These are phyloP conservation scores for Irpex sp. DNA, from an alignment of 1,284 basidiomycete species.

Conservation along the genomic window DNA sequence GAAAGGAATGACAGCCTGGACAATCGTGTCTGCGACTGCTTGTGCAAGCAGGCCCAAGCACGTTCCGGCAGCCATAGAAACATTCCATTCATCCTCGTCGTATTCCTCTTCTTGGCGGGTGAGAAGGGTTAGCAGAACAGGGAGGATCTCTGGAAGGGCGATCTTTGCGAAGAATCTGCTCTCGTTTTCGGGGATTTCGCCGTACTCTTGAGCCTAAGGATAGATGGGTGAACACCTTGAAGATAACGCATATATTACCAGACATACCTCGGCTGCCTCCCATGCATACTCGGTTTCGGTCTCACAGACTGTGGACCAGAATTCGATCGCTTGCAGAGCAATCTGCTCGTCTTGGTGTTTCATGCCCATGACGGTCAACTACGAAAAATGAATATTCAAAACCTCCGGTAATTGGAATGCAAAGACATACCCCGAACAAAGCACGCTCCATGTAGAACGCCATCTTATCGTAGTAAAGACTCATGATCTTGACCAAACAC, in stretches of 20 bases:
- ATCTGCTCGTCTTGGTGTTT: constrained; percentile 90
- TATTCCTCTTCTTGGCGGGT: constrained; percentile 96
- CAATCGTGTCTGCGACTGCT: constrained; percentile 89
- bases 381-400: constrained; percentile 20
- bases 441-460: constrained; percentile 99
- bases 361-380: constrained; percentile 99
- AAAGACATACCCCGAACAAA: constrained; percentile 81
- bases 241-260: background rate
- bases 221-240: constrained; percentile 8
- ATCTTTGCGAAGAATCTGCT: constrained; percentile 93
- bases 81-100: constrained; percentile 99
- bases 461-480: constrained; percentile 99
- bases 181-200: constrained; percentile 85
- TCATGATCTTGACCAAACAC: constrained; percentile 96
- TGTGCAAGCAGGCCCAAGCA: constrained; percentile 88
- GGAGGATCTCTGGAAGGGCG: constrained; percentile 92
- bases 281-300: constrained; percentile 94
- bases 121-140: constrained; percentile 86
- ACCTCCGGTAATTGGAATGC: background rate
- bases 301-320: constrained; percentile 99
- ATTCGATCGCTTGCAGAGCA: constrained; percentile 95
- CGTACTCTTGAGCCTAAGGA: constrained; percentile 80
- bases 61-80: constrained; percentile 96
- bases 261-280: constrained; percentile 83
- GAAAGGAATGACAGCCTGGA: constrained; percentile 93